These are phyloP conservation scores for Trichaptum fuscoviolaceum DNA, from an alignment of 768 basidiomycete species.

Conservation along the genomic window DNA sequence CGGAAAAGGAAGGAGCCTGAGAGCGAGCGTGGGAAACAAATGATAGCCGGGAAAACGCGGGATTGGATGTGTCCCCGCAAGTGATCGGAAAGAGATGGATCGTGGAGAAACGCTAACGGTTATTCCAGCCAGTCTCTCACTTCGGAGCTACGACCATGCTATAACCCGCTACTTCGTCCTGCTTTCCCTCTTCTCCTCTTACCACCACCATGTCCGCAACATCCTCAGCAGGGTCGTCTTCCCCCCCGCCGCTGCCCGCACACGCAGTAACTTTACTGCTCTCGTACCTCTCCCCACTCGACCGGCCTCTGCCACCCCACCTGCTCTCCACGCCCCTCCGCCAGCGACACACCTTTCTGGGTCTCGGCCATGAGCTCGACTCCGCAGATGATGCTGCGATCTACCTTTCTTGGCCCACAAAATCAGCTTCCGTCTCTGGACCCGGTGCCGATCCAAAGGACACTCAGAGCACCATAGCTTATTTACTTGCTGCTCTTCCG, in stretches of 20 bases:
- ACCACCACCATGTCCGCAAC: slow-evolving; percentile 28
- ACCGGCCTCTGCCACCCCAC: slow-evolving; percentile 41
- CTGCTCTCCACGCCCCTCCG: slow-evolving; percentile 10
- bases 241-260: slow-evolving; percentile 21
- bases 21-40: neutral
- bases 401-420: slow-evolving; percentile 65
- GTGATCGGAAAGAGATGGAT: neutral
- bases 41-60: neutral
- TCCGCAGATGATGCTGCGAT: slow-evolving; percentile 41
- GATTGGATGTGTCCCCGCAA: neutral
- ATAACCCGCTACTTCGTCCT: neutral
- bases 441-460: slow-evolving; percentile 20
- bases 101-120: slow-evolving; percentile 1
- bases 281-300: slow-evolving; percentile 50
- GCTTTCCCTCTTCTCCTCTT: slow-evolving; percentile 3
- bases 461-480: slow-evolving; percentile 20
- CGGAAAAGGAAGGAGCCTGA: neutral
- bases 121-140: neutral
- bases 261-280: slow-evolving; percentile 44
- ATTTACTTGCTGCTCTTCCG: slow-evolving; percentile 2
- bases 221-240: slow-evolving; percentile 10
- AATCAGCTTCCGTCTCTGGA: neutral
- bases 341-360: slow-evolving; percentile 38
- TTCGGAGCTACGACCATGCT: neutral
- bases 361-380: slow-evolving; percentile 23